Conservation (phyloP, 768 basidiomycete genomes). For the Kwoniella newhampshirensis region DNA sequence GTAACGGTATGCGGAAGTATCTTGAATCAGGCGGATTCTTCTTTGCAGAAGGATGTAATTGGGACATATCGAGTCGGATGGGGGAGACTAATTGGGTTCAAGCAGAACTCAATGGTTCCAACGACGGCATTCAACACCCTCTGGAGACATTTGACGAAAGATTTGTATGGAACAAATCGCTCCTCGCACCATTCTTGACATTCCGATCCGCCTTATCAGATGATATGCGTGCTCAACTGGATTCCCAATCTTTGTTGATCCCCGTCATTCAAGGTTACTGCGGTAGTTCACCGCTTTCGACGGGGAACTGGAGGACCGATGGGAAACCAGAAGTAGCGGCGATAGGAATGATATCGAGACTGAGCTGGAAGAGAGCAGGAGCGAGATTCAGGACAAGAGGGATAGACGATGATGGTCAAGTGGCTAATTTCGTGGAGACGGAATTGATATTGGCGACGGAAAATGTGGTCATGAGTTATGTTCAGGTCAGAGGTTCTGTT, state of each 20-base stretch:
- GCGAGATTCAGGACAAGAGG: constrained; percentile 96
- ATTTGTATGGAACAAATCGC: constrained; percentile 90
- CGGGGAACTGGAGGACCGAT: constrained; percentile 58
- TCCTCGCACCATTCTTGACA: constrained; percentile 79
- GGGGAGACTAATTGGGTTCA: constrained; percentile 64
- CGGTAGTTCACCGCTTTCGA: constrained; percentile 73
- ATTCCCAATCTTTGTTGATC: constrained; percentile 62
- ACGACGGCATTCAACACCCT: constrained; percentile 24
- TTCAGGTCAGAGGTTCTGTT: constrained; percentile 91
- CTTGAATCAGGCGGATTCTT: constrained; percentile 91
- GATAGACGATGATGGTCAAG: constrained; percentile 88
- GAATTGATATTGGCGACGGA: constrained; percentile 86
- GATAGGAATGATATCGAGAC: constrained; percentile 76
- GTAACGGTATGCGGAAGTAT: constrained; percentile 82
- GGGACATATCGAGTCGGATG: constrained; percentile 87
- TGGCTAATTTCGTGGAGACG: constrained; percentile 97
- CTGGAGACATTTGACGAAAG: constrained; percentile 44
- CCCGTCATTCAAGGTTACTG: constrained; percentile 93
- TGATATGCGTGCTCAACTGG: constrained; percentile 70
- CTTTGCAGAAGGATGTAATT: constrained; percentile 74
- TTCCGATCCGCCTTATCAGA: constrained; percentile 77
- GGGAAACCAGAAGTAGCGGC: constrained; percentile 69
- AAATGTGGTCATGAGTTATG: constrained; percentile 84
- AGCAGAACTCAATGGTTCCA: constrained; percentile 51
- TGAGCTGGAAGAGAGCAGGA: constrained; percentile 93